Base-by-base conservation (phyloP, 768 basidiomycete species). In the Cystobasidiopsis lactophilus region DNA sequence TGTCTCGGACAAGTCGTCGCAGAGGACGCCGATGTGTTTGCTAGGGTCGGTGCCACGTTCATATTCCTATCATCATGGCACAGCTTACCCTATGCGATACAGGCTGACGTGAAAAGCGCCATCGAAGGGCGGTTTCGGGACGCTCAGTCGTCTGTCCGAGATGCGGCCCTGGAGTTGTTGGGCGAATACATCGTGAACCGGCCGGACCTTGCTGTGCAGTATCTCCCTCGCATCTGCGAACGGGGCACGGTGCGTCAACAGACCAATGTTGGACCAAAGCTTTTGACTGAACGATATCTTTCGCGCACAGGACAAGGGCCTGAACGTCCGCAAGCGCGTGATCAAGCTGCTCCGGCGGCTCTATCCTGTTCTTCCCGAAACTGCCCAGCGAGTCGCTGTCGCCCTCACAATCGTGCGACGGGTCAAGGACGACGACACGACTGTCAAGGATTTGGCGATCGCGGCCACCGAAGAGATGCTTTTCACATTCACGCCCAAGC, bases 151-250 rank as follows among this genome's bases (percentile, higher is more conserved):
- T 82, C 83, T 18, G 93, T 98, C 5, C 82, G 93, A 11, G 93
- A 98, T 64, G 86, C 88, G 3, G 88, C 91, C 4, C 84, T 98
- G 14, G 93, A 96, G 63, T 70, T 98, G 53, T 84, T 96, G 53
- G 93, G 93, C n/a, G 91, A 86, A 68, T 91, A 96, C 62, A 79
- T 96, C 71, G 76, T 88, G 33, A 80, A 85, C 56, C 78, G 80
- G 0, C 84, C 85, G 0, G 78, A 79, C 52, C 78, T 96, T n/a
- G 85, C 83, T 0, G 75, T 75, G 3, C 78, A 88, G 60, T 96
- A 96, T 68, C 91, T 89, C 61, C 72, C 74, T 44, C 78, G 78
- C 65, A 83, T 98, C 50, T 77, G 82, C 1, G 82, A 85, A 55
- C 80, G 93, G 3, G 85, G 93, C 58, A 81, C 83, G 37, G 89